Evolutionary conservation across 2,329 filamentous ascomycete species (phyloP).

Genomic region (Graphilbum fragrans): DNA sequence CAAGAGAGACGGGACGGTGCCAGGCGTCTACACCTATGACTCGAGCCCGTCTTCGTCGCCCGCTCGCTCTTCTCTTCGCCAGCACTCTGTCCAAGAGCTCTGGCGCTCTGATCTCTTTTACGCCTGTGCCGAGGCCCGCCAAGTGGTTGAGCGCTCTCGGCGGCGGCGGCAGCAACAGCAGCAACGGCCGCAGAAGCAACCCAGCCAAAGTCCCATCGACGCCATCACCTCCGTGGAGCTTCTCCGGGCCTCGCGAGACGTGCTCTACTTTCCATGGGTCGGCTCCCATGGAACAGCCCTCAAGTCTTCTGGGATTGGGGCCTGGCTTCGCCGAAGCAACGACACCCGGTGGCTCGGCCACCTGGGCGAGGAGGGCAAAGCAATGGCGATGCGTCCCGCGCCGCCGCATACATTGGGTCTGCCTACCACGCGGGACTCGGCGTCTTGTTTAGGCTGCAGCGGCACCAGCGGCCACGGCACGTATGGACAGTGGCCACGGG

Average conservation of each 20-base stretch:
- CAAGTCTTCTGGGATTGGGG: too few relatives aligned
- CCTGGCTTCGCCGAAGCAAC: neutral
- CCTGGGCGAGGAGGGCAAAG: neutral
- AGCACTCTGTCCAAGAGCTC: slow-evolving; percentile 6
- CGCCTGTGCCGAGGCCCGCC: slow-evolving; percentile 6
- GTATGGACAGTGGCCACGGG: slow-evolving; percentile 6
- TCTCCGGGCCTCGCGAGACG: neutral
- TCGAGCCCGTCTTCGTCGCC: neutral
- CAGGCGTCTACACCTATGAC: too few relatives aligned
- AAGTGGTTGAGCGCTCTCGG: slow-evolving; percentile 1
- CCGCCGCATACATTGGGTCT: neutral
- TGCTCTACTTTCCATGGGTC: neutral
- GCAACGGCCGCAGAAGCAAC: too few relatives aligned
- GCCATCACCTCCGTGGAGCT: neutral
- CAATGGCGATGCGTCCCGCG: neutral
- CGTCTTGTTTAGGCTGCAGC: neutral
- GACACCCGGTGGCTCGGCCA: neutral
- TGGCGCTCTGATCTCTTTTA: slow-evolving; percentile 11
- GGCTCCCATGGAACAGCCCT: neutral
- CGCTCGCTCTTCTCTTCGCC: too few relatives aligned
- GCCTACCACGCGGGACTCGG: too few relatives aligned
- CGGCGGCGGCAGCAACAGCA: neutral
- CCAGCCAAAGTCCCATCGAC: neutral
- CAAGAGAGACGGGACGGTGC: too few relatives aligned
- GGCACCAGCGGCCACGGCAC: neutral